phyloP scores from a whole-genome alignment of 2,329 filamentous ascomycete species.

The Scedosporium minutisporum region DNA sequence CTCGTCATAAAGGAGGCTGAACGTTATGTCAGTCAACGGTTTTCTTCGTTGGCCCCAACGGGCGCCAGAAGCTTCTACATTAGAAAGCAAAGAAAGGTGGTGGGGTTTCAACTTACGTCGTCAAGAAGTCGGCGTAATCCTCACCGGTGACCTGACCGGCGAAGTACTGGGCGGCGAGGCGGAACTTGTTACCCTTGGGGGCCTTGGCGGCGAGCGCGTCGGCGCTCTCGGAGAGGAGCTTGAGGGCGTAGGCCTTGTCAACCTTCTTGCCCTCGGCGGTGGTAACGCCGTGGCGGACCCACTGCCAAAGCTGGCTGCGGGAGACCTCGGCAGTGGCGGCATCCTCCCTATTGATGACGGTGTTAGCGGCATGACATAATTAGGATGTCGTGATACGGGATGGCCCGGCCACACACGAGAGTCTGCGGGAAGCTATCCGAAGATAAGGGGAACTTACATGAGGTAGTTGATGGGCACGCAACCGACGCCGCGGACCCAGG shows the following conservation, averaged over 20 bases:
- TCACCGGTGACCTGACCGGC: constrained; percentile 88
- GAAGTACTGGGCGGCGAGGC: constrained; percentile 87
- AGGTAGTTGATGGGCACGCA: constrained; percentile 97
- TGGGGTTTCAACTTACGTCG: constrained; percentile 45
- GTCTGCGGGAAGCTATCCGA: too few relatives aligned
- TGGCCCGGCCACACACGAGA: neutral
- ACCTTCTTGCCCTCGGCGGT: constrained; percentile 86
- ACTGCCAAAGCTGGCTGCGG: constrained; percentile 93
- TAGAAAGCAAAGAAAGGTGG: neutral
- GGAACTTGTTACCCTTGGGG: constrained; percentile 82
- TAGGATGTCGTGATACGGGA: neutral
- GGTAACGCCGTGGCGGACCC: constrained; percentile 63
- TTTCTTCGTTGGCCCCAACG: neutral
- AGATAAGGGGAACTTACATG: constrained; percentile 46
- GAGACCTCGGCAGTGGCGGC: constrained; percentile 95
- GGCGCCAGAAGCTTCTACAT: neutral
- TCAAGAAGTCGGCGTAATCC: constrained; percentile 96
- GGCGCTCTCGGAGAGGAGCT: constrained; percentile 77
- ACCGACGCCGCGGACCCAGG: constrained; percentile 87
- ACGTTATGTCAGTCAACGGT: constrained; percentile 11
- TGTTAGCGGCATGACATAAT: constrained; percentile 5
- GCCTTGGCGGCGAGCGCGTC: constrained; percentile 65
- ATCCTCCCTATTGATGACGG: constrained; percentile 54
- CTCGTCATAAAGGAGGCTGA: constrained; percentile 74
- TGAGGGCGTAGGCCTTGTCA: constrained; percentile 83